phyloP scores from a whole-genome alignment of 352 stramenopile genomes.

The Phytophthora colocasiae region DNA sequence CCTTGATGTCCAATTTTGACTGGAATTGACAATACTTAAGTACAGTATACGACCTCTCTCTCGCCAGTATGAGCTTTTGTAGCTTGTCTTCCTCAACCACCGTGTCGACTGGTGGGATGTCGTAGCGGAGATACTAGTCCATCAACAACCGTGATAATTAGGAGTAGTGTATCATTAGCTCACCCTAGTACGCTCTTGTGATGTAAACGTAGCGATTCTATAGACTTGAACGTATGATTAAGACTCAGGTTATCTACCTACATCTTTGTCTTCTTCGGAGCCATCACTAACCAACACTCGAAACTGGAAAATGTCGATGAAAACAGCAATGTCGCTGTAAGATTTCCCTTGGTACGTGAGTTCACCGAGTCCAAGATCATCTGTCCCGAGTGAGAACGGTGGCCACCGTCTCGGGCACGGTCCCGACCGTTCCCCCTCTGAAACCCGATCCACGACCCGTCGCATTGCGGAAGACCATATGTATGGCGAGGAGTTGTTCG shows the following conservation, averaged over 20 bases:
- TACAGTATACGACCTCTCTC: too few relatives aligned
- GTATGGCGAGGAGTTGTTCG: too few relatives aligned
- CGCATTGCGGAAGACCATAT: too few relatives aligned
- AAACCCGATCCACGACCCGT: too few relatives aligned
- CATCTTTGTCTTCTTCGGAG: conserved; percentile 34
- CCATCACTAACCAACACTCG: neutral
- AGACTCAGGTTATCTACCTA: conserved; percentile 5
- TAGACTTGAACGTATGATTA: too few relatives aligned
- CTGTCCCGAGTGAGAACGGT: too few relatives aligned
- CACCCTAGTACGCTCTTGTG: conserved; percentile 73
- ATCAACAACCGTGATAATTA: too few relatives aligned
- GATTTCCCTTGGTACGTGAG: conserved; percentile 21
- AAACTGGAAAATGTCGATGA: conserved; percentile 5
- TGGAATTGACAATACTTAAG: too few relatives aligned
- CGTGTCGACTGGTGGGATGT: conserved; percentile 73
- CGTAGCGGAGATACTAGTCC: conserved; percentile 75
- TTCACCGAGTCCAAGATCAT: conserved; percentile 14
- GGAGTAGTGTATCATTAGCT: too few relatives aligned
- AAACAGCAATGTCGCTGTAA: conserved; percentile 32
- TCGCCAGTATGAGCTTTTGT: conserved; percentile 50
- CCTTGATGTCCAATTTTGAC: too few relatives aligned
- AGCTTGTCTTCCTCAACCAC: conserved; percentile 81
- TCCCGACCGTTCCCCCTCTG: too few relatives aligned
- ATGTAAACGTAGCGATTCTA: conserved; percentile 81
- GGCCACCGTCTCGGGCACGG: too few relatives aligned